Conservation (phyloP, 176 grass and related monocot species). For the Carex littledalei region DNA sequence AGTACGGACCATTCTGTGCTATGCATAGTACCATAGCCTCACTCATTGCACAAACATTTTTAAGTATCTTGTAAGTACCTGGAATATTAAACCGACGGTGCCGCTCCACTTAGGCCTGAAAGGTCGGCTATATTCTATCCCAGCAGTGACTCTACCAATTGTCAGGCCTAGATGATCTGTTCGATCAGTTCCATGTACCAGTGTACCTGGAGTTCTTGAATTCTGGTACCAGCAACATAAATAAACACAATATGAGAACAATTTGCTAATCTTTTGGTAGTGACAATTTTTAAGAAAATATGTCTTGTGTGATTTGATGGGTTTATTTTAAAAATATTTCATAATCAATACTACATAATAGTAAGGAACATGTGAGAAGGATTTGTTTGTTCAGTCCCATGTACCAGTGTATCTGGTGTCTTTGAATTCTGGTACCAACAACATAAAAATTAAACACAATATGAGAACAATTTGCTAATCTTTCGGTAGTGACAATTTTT, state of each 20-base stretch:
- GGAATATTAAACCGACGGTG: slow-evolving; percentile 72
- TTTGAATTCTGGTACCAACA: slow-evolving; percentile 57
- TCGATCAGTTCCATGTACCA: not conserved
- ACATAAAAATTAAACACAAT: not conserved
- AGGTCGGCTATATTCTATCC: slow-evolving; percentile 75
- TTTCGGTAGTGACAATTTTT: not conserved
- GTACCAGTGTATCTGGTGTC: slow-evolving; percentile 78
- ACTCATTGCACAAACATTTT: not conserved
- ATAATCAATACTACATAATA: not conserved
- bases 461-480: not conserved
- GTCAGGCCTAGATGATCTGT: slow-evolving; percentile 55
- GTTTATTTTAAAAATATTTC: not conserved
- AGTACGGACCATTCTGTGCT: no score
- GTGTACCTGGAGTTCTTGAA: slow-evolving; percentile 74
- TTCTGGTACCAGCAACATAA: slow-evolving; percentile 43
- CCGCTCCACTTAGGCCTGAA: slow-evolving; percentile 94
- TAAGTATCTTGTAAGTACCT: slow-evolving; percentile 36
- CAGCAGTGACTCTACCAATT: slow-evolving; percentile 70
- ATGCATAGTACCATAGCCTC: no score
- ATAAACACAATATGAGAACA: not conserved
- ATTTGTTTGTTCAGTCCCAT: slow-evolving; percentile 52
- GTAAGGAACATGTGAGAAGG: not conserved
- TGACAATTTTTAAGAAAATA: not conserved
- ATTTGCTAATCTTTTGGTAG: not conserved
- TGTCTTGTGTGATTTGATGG: not conserved